Conservation (phyloP, 306 rosid genomes). For the Lathyrus sativus region DNA sequence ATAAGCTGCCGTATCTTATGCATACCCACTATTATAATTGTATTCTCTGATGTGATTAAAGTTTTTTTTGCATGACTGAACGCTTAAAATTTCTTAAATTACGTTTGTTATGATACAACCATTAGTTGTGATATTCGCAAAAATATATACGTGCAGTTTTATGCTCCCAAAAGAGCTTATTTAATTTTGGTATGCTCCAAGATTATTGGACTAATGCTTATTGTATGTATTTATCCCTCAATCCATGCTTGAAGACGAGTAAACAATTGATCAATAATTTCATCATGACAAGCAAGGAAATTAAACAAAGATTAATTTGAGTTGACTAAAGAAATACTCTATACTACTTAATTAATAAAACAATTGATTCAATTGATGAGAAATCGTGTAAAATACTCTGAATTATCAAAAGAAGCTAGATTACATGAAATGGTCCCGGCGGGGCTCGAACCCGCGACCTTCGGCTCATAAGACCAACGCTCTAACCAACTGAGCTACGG, state of each 20-base stretch:
- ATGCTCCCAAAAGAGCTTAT: too few species aligned
- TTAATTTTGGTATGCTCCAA: too few species aligned
- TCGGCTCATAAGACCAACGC: constrained; percentile 62
- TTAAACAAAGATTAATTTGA: not conserved
- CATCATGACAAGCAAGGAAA: not conserved
- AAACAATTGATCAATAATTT: not conserved
- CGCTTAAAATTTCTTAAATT: too few species aligned
- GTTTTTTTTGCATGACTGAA: too few species aligned
- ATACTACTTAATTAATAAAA: not conserved
- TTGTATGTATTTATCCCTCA: not conserved
- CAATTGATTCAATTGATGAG: not conserved
- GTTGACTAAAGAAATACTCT: not conserved
- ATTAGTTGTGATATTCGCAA: too few species aligned
- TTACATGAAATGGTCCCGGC: constrained; percentile 38
- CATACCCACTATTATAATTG: too few species aligned
- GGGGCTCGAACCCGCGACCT: constrained; percentile 63
- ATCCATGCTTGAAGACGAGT: not conserved
- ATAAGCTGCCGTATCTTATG: too few species aligned
- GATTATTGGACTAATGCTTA: too few species aligned
- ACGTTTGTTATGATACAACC: too few species aligned
- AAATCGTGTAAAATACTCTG: not conserved
- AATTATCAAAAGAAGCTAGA: too few species aligned
- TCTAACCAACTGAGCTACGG: constrained; percentile 57
- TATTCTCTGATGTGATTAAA: too few species aligned
- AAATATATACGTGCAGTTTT: too few species aligned